A percentile compares a stretch with the other conserved stretches of the same genome.
Evolutionary conservation across 129 eudicot species (phyloP).

Genomic region (Kitagawia praeruptora): DNA sequence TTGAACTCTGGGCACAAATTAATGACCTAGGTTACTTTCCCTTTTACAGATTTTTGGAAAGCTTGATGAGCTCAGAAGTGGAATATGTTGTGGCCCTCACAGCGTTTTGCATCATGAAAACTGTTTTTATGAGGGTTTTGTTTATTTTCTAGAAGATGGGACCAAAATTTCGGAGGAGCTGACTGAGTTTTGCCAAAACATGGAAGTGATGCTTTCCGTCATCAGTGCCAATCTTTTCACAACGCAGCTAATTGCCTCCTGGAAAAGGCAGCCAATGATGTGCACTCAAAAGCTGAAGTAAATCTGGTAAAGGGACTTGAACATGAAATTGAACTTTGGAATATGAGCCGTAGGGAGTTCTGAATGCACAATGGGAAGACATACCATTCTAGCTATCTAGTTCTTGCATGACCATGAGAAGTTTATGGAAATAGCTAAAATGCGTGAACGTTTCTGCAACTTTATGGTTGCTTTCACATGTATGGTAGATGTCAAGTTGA

Average conservation of each 20-base stretch:
- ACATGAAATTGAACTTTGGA: conserved; percentile 82
- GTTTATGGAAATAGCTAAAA: background rate
- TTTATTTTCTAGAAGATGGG: conserved; percentile 68
- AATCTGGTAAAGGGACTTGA: conserved; percentile 45
- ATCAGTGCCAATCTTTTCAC: conserved; percentile 44
- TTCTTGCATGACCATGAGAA: too few relatives aligned
- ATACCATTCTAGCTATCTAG: background rate
- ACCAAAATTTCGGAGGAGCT: conserved; percentile 60
- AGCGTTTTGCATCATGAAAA: conserved; percentile 69
- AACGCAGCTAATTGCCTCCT: conserved; percentile 47
- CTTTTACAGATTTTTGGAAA: conserved; percentile 54
- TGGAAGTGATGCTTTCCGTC: conserved; percentile 70
- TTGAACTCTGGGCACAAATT: background rate
- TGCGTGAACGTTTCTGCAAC: background rate
- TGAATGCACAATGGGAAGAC: background rate
- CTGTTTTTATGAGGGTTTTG: conserved; percentile 76
- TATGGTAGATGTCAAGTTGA: background rate
- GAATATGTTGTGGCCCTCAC: conserved; percentile 59
- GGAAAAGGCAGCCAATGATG: conserved; percentile 44
- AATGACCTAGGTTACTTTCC: background rate
- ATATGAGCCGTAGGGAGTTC: conserved; percentile 49
- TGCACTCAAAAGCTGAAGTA: conserved; percentile 49
- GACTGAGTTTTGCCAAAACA: conserved; percentile 61
- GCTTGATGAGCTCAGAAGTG: conserved; percentile 46
- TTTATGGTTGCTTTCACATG: background rate